Evolutionary conservation across 148 eudicot species (phyloP).

Genomic region (Agrostemma githago): DNA sequence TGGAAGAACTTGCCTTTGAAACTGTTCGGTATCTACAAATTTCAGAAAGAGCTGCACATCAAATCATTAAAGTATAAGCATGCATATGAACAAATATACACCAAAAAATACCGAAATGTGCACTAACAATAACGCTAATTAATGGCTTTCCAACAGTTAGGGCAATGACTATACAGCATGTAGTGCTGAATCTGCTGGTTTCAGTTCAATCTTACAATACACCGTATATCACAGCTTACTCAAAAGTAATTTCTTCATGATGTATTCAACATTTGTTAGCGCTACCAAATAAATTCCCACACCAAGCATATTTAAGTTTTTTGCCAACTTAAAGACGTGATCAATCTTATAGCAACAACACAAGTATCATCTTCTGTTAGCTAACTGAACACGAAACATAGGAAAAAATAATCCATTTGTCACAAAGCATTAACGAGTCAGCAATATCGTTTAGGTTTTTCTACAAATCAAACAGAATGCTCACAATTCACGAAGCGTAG

Average conservation of each 20-base stretch:
- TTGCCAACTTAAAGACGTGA: not conserved
- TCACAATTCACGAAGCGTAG: not conserved
- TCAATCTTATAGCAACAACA: not conserved
- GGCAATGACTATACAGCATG: not conserved
- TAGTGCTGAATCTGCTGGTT: not conserved
- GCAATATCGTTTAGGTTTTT: not conserved
- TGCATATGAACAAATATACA: not conserved
- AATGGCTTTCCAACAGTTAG: not conserved
- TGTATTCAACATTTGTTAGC: not conserved
- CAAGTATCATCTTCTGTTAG: not conserved
- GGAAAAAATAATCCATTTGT: too few species aligned
- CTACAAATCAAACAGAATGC: not conserved
- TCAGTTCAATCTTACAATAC: not conserved
- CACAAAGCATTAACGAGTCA: not conserved
- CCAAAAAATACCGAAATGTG: not conserved
- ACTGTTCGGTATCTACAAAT: slow-evolving; percentile 77
- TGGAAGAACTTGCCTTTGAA: slow-evolving; percentile 59
- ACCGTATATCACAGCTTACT: not conserved
- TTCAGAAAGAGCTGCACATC: slow-evolving; percentile 54
- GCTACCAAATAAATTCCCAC: not conserved
- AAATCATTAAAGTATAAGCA: not conserved
- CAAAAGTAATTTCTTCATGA: not conserved
- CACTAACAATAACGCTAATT: not conserved
- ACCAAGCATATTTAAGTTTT: not conserved
- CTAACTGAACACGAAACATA: too few species aligned